Evolutionary conservation across 2,329 filamentous ascomycete genomes (phyloP), one percentile per base, ranked within the genome.

Genomic region (Botryotinia narcissicola): DNA sequence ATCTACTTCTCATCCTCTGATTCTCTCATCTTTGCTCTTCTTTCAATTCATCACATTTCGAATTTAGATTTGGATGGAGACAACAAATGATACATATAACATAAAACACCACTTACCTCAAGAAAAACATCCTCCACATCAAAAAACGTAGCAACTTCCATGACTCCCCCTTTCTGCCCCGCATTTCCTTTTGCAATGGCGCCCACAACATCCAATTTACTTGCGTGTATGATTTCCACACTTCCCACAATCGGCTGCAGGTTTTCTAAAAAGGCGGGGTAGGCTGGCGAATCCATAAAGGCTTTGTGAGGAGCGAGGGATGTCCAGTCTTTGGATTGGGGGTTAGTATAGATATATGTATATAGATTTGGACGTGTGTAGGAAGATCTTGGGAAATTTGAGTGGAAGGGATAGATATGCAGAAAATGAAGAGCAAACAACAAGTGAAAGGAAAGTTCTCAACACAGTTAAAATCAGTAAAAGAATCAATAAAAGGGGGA

Each of bases 271-370:
- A 86, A 85, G 3, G 82, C 78, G 0, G 51, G 66, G 78, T 86
- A 87, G 35, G 63, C 72, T 14, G 80, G 78, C 0, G 78, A 79
- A 4, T 75, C 62, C 64, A 81, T 81, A 80, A 87, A 87, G 40
- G 76, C 73, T 60, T 82, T 74, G 80, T 87, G 84, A 10, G 77
- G 46, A 32, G 80, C 75, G 51, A 84, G 66, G 46, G 75, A 79
- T 32, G 83, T 81, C 86, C 85, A 87, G 60, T 71, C 51, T 70
- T 60, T 69, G n/a, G 32, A 29, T 16, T 9, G 8, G 44, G 40
- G 32, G 20, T 70, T 22, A 54, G 48, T 40, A 42, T 35, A 29
- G 22, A 32, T 57, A 44, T 44, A 37, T 0, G 5, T 44, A 37
- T 1, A 18, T 9, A 29, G 14, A 8, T 46, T 37, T n/a, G 7